Conservation (phyloP, 148 eudicot species). For the Camellia japonica region DNA sequence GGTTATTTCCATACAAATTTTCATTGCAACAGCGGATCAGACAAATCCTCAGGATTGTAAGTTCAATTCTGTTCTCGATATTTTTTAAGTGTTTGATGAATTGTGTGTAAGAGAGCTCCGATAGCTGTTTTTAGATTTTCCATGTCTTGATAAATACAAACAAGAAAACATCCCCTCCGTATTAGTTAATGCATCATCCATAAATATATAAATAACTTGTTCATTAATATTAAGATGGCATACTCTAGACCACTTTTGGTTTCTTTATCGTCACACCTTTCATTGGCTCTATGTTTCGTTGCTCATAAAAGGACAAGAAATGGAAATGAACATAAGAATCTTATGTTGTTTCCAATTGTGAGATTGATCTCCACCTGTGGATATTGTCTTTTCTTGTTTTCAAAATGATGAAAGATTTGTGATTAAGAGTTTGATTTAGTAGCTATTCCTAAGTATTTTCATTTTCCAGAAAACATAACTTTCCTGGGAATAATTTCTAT, state of each 20-base stretch:
- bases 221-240: neutral
- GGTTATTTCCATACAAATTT: conserved; percentile 29
- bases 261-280: neutral
- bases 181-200: neutral
- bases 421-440: neutral
- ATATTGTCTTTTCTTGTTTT: neutral
- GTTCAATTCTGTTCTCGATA: conserved; percentile 17
- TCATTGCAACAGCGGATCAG: conserved; percentile 22
- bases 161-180: neutral
- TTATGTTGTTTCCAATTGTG: no score
- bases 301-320: neutral
- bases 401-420: neutral
- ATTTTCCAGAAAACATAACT: no score
- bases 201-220: no score
- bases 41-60: conserved; percentile 51
- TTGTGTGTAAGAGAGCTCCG: neutral
- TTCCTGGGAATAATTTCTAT: neutral
- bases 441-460: neutral
- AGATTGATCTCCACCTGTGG: neutral
- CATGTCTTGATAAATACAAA: neutral
- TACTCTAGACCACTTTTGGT: neutral
- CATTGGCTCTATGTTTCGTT: neutral
- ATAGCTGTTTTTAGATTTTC: neutral
- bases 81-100: neutral
- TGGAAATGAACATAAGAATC: neutral